Percentiles rank a stretch among this genome's conserved stretches.
phyloP scores from a whole-genome alignment of 78 protist genomes.

The Thecamonas trahens region DNA sequence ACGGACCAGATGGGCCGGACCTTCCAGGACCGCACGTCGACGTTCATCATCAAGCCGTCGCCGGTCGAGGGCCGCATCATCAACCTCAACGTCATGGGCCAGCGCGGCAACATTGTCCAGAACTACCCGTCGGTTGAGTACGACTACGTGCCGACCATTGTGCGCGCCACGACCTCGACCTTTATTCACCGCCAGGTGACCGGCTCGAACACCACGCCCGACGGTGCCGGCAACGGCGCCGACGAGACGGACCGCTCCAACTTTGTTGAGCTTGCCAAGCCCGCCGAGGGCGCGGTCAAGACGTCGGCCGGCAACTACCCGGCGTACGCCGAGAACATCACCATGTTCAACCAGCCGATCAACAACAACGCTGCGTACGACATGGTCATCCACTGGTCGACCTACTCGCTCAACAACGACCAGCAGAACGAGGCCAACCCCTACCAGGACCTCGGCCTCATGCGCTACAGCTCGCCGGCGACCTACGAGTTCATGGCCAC shows the following conservation, averaged over 20 bases:
- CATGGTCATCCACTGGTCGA: background rate
- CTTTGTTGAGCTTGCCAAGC: no score
- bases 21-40: constrained; percentile 89
- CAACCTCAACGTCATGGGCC: constrained; percentile 77
- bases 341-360: background rate
- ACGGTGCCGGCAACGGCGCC: constrained; percentile 49
- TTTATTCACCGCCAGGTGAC: constrained; percentile 81
- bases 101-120: constrained; percentile 90
- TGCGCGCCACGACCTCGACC: constrained; percentile 40
- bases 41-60: constrained; percentile 37
- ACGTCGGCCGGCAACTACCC: no score
- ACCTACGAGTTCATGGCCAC: constrained; percentile 65
- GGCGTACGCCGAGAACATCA: no score
- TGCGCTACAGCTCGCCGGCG: constrained; percentile 36
- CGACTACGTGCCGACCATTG: constrained; percentile 62
- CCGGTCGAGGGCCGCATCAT: constrained; percentile 38
- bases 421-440: no score
- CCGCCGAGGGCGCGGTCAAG: no score
- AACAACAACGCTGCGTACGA: background rate
- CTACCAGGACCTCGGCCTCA: constrained; percentile 57
- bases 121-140: constrained; percentile 77
- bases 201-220: constrained; percentile 68
- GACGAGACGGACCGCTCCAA: constrained; percentile 65
- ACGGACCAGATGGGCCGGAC: constrained; percentile 80
- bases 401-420: background rate